phyloP scores from a whole-genome alignment of 352 stramenopile genomes.

The Globisporangium iwayamae region DNA sequence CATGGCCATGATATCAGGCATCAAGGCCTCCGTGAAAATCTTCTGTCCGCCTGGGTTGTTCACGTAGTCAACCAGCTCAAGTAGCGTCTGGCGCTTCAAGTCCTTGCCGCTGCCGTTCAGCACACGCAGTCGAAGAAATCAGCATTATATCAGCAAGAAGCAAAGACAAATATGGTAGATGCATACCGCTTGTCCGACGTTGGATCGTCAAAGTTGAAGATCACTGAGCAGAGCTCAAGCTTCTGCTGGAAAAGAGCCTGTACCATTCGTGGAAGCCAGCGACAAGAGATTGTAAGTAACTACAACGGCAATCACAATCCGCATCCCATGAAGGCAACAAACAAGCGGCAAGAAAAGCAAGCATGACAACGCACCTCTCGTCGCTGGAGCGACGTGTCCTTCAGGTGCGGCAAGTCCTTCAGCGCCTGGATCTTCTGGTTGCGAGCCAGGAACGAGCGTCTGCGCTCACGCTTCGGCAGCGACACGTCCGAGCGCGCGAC shows the following conservation, averaged over 20 bases:
- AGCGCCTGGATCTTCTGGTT: conserved; percentile 87
- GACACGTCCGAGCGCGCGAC: conserved; percentile 81
- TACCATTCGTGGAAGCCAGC: background rate
- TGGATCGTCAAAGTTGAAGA: conserved; percentile 97
- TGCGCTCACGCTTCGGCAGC: conserved; percentile 75
- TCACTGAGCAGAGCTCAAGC: conserved; percentile 93
- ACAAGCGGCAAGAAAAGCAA: background rate
- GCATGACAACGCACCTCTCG: conserved; percentile 35
- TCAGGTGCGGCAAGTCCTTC: conserved; percentile 82
- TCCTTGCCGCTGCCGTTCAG: conserved; percentile 77
- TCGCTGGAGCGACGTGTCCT: conserved; percentile 81
- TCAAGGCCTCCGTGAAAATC: conserved; percentile 97
- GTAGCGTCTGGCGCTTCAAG: conserved; percentile 98
- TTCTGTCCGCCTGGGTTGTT: conserved; percentile 95
- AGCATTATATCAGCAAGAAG: background rate
- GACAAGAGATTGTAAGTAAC: conserved; percentile 9
- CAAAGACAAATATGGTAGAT: too few relatives aligned
- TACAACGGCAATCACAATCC: background rate
- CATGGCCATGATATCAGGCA: conserved; percentile 95
- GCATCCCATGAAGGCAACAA: background rate
- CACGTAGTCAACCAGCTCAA: conserved; percentile 99
- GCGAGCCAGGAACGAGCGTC: conserved; percentile 76
- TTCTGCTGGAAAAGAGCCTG: conserved; percentile 96
- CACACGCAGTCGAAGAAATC: conserved; percentile 7
- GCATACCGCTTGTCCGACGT: conserved; percentile 90